Base-by-base conservation (phyloP, 2,329 filamentous ascomycete species). In the Microsporum ferrugineum region DNA sequence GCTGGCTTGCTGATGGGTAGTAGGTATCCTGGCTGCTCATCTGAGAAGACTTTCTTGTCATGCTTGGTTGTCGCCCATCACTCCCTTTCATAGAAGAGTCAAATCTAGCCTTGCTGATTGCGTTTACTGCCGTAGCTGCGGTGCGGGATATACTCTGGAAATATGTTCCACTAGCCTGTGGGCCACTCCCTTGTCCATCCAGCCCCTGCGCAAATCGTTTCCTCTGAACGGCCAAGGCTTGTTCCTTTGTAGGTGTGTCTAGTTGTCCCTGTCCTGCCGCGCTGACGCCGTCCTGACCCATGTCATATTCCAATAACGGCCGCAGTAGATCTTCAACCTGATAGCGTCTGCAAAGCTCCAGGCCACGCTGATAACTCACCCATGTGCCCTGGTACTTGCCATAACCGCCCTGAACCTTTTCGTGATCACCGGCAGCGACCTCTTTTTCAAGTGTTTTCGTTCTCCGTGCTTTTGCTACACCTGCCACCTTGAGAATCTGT, bases 311-410 rank as follows among this genome's bases (percentile, higher is more conserved):
- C 8, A 80, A 72, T 51, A 80, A 68, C 7, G 78, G 78, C 53
- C 76, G 70, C 43, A 80, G 68, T 31, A 78, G 60, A 63, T 79
- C 76, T 65, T 79, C 76, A 43, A 80, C 78, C 61, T 83, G 82
- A 68, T 86, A 86, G 70, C 85, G 82, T 47, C 88, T 85, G 74
- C 94, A 97, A 68, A 99, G 92, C 70, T 96, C 90, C 53, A 95
- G 82, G 1, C 92, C 94, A 63, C 92, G 85, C 57, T 92, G 88
- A 70, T 95, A 97, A 70, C 88, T 89, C 70, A 99, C 95, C 94
- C 94, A 99, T 1, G 94, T 99, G 60, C 94, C 94, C 78, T 99
- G 94, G 70, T 99, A 99, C 78, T 97, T 97, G 66, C 94, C 94
- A 70, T 99, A 99, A 3, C 94, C 94, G 38, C 94, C 94, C 73